phyloP scores from a whole-genome alignment of 257 asterid species.

The Fraxinus pennsylvanica region DNA sequence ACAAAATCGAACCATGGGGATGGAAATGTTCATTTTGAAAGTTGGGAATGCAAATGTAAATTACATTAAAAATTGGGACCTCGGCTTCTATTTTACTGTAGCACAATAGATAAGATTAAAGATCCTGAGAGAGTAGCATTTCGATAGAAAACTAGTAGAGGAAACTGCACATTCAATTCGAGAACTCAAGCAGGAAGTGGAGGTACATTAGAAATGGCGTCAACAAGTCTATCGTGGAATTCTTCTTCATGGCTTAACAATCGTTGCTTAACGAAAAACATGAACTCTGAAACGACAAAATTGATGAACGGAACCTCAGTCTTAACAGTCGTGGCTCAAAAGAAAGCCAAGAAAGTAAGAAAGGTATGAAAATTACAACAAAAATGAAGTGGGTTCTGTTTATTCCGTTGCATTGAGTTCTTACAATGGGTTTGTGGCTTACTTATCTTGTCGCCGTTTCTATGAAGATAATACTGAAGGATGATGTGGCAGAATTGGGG shows the following conservation, averaged over 20 bases:
- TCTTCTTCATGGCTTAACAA: slow-evolving; percentile 67
- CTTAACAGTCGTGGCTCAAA: slow-evolving; percentile 63
- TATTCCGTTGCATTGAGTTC: neutral
- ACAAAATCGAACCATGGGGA: neutral
- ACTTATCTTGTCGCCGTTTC: neutral
- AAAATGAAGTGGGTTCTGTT: slow-evolving; percentile 13
- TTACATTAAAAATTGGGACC: neutral
- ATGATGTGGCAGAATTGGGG: slow-evolving; percentile 78
- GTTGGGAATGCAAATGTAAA: neutral
- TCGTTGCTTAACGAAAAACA: slow-evolving; percentile 38
- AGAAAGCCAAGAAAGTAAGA: slow-evolving; percentile 71
- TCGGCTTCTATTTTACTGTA: neutral
- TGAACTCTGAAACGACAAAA: slow-evolving; percentile 34
- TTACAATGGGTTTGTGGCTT: neutral
- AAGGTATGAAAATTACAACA: slow-evolving; percentile 44
- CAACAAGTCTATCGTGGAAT: slow-evolving; percentile 67
- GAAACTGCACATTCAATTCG: neutral
- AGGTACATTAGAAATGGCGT: slow-evolving; percentile 43
- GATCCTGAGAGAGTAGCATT: neutral
- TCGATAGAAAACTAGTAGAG: neutral
- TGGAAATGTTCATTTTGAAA: neutral
- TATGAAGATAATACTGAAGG: slow-evolving; percentile 78
- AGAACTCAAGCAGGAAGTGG: neutral
- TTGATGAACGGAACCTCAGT: slow-evolving; percentile 35
- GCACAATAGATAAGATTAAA: neutral